Evolutionary conservation across 495 filamentous ascomycete species (phyloP).

Genomic region (Xylaria telfairii): DNA sequence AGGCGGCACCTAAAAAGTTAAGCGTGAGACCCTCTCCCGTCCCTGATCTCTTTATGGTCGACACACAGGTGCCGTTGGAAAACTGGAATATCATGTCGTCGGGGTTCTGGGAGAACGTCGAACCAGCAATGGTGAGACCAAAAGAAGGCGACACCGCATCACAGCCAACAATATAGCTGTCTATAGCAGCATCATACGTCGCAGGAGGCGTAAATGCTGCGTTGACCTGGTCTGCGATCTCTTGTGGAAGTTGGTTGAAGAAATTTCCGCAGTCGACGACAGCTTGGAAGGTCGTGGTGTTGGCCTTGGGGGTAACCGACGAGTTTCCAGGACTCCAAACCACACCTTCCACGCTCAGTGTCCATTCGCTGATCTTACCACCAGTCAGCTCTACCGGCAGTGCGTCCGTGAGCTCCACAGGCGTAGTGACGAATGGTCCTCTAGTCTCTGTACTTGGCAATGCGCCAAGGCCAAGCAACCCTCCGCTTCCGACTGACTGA

Average conservation of each 20-base stretch:
- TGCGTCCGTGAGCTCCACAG: slow-evolving; percentile 19
- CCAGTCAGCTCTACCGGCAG: slow-evolving; percentile 21
- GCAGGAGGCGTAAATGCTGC: slow-evolving; percentile 61
- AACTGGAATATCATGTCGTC: slow-evolving; percentile 58
- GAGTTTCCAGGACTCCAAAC: slow-evolving; percentile 36
- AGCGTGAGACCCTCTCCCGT: slow-evolving; percentile 46
- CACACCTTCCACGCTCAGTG: slow-evolving; percentile 27
- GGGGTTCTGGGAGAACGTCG: slow-evolving; percentile 60
- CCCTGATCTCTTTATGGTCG: slow-evolving; percentile 57
- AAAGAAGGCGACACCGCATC: slow-evolving; percentile 56
- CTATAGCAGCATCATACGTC: slow-evolving; percentile 49
- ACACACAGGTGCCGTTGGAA: slow-evolving; percentile 41
- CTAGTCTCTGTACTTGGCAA: slow-evolving; percentile 20
- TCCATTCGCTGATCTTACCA: slow-evolving; percentile 27
- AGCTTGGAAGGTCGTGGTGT: slow-evolving; percentile 46
- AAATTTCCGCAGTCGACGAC: slow-evolving; percentile 58
- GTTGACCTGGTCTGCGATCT: slow-evolving; percentile 58
- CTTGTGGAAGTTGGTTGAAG: slow-evolving; percentile 52
- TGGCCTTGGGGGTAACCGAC: slow-evolving; percentile 33
- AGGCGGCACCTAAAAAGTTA: slow-evolving; percentile 66
- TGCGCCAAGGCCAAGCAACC: slow-evolving; percentile 35
- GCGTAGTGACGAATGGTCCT: slow-evolving; percentile 27
- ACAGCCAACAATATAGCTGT: slow-evolving; percentile 61
- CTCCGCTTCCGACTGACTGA: slow-evolving; percentile 3
- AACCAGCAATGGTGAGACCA: slow-evolving; percentile 56